A percentile compares a stretch with the other conserved stretches of the same genome.
phyloP scores from a whole-genome alignment of 208 protist species.

The Trypanosoma scelopori region DNA sequence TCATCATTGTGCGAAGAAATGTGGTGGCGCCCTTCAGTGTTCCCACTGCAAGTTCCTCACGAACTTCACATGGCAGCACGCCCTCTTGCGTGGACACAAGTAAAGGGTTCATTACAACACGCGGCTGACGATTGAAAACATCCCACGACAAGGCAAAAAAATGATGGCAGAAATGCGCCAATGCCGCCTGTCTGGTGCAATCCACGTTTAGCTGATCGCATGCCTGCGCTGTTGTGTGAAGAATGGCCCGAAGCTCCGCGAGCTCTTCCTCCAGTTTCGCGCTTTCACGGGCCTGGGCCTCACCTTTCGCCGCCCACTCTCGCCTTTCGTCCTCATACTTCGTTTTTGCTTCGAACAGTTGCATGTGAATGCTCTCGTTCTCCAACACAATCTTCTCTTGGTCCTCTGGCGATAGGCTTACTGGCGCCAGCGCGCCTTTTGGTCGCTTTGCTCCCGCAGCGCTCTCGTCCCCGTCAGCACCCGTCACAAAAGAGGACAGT shows the following conservation, averaged over 20 bases:
- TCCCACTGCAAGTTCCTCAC: slow-evolving; percentile 20
- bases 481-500: slow-evolving; percentile 64
- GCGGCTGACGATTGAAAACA: slow-evolving; percentile 4
- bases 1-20: slow-evolving; percentile 50
- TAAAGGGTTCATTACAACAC: slow-evolving; percentile 8
- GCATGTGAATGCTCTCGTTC: slow-evolving; percentile 72
- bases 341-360: slow-evolving; percentile 55
- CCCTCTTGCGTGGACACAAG: neutral
- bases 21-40: slow-evolving; percentile 21
- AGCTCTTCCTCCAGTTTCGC: slow-evolving; percentile 33
- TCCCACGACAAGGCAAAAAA: slow-evolving; percentile 35
- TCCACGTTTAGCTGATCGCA: slow-evolving; percentile 52
- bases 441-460: slow-evolving; percentile 5
- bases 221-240: slow-evolving; percentile 32
- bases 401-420: slow-evolving; percentile 51
- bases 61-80: slow-evolving; percentile 12
- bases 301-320: slow-evolving; percentile 18
- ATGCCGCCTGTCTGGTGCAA: slow-evolving; percentile 35
- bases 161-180: slow-evolving; percentile 65
- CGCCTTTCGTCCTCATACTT: slow-evolving; percentile 41
- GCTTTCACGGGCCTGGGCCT: slow-evolving; percentile 7
- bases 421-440: slow-evolving; percentile 5
- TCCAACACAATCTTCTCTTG: slow-evolving; percentile 65
- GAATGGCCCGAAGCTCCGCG: slow-evolving; percentile 40
- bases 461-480: slow-evolving; percentile 31